Conservation (phyloP, 805 yeast genomes). For the Saccharomycopsis sp. region DNA sequence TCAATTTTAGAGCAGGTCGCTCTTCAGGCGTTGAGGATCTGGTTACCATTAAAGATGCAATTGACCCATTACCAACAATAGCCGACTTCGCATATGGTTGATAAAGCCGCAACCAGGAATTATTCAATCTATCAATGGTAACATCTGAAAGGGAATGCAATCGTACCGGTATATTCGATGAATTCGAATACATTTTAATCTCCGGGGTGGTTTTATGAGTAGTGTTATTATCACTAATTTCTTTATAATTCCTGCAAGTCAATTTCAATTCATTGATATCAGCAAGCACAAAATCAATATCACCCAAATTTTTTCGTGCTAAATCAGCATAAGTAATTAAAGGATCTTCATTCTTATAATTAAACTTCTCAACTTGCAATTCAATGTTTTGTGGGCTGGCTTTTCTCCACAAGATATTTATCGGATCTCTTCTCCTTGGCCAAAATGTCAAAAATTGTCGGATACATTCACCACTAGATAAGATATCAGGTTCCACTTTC, state of each 20-base stretch:
- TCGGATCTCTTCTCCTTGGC: constrained; percentile 5
- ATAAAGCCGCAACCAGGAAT: too few species aligned
- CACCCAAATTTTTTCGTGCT: constrained; percentile 4
- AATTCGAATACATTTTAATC: too few species aligned
- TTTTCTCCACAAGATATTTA: neutral
- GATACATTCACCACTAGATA: constrained; percentile 5
- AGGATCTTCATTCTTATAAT: neutral
- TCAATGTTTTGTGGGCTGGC: too few species aligned
- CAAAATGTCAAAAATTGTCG: constrained; percentile 18
- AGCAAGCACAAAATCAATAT: constrained; percentile 5
- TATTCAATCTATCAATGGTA: too few species aligned
- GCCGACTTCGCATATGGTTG: too few species aligned
- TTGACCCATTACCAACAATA: too few species aligned
- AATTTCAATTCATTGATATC: constrained; percentile 14
- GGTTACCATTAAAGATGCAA: too few species aligned
- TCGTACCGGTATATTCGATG: too few species aligned
- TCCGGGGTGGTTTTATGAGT: too few species aligned
- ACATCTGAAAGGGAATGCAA: too few species aligned
- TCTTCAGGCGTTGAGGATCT: too few species aligned
- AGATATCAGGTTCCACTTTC: constrained; percentile 1
- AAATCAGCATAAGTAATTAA: neutral
- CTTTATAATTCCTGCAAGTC: neutral
- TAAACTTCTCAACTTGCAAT: neutral
- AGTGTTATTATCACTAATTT: too few species aligned
- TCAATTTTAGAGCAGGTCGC: neutral